These are phyloP conservation scores for Podaxis carcinomalis DNA, from an alignment of 768 basidiomycete species.

Conservation along the genomic window DNA sequence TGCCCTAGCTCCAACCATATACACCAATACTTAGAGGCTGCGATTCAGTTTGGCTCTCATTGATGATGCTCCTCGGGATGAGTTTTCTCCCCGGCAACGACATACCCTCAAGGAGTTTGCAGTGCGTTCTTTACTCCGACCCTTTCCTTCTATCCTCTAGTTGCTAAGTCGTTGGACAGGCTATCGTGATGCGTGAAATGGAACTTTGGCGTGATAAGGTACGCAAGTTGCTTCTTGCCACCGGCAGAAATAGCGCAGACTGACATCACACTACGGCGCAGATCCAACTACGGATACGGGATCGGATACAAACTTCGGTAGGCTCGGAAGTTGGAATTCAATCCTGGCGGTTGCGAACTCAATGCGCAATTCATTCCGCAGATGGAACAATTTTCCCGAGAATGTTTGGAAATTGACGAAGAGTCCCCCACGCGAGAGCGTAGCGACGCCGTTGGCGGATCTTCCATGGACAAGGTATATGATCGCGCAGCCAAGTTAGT, in stretches of 20 bases:
- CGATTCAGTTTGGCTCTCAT: conserved; percentile 70
- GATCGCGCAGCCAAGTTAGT: conserved; percentile 88
- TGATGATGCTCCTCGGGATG: conserved; percentile 76
- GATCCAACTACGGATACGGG: conserved; percentile 89
- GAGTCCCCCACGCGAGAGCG: conserved; percentile 34
- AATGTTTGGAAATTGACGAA: conserved; percentile 88
- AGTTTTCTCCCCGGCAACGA: conserved; percentile 84
- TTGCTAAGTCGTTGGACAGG: conserved; percentile 34
- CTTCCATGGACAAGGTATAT: conserved; percentile 84
- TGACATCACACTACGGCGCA: conserved; percentile 19
- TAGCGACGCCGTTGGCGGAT: conserved; percentile 31
- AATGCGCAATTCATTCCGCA: conserved; percentile 21
- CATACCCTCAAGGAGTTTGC: conserved; percentile 96
- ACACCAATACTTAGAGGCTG: not conserved
- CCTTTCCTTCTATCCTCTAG: not conserved
- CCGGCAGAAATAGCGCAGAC: not conserved
- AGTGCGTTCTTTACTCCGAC: conserved; percentile 22
- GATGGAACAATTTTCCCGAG: conserved; percentile 96
- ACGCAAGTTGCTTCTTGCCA: conserved; percentile 3
- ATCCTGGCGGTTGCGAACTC: not conserved
- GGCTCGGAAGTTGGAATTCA: conserved; percentile 19
- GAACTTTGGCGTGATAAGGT: conserved; percentile 95
- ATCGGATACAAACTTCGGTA: conserved; percentile 87
- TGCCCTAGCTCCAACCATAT: conserved; percentile 9
- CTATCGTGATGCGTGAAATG: conserved; percentile 92